These are phyloP conservation scores for Macrolepiota dolichaula DNA, from an alignment of 768 basidiomycete species.

Conservation along the genomic window DNA sequence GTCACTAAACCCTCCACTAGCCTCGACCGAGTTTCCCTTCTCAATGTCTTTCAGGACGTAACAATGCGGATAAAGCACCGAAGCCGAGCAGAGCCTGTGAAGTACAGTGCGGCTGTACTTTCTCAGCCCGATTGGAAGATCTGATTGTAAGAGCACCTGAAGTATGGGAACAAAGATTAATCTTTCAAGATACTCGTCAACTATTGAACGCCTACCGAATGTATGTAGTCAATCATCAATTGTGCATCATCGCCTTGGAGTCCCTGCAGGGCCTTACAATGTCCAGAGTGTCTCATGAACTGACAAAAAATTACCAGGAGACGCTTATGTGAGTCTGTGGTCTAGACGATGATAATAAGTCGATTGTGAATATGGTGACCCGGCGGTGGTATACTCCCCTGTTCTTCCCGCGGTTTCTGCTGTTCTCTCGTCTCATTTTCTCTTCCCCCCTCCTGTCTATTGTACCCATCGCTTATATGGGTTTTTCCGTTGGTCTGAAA, in stretches of 20 bases:
- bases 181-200: background rate
- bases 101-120: background rate
- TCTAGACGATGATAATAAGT: too few relatives aligned
- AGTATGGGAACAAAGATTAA: too few relatives aligned
- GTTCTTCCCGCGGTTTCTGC: too few relatives aligned
- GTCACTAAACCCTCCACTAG: slow-evolving; percentile 24
- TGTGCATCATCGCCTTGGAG: slow-evolving; percentile 7
- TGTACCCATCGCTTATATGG: too few relatives aligned
- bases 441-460: too few relatives aligned
- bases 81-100: slow-evolving; percentile 19
- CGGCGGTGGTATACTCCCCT: too few relatives aligned
- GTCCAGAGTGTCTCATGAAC: background rate
- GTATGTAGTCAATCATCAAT: slow-evolving; percentile 13
- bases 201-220: slow-evolving; percentile 9
- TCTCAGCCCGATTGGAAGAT: background rate
- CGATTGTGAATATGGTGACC: too few relatives aligned
- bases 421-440: too few relatives aligned
- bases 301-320: background rate
- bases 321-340: too few relatives aligned
- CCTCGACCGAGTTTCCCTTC: slow-evolving; percentile 6
- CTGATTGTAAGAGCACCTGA: slow-evolving; percentile 10
- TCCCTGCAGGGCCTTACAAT: slow-evolving; percentile 11
- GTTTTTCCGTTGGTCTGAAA: too few relatives aligned
- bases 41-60: slow-evolving; percentile 19
- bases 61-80: slow-evolving; percentile 25